phyloP scores from a whole-genome alignment of 2,329 filamentous ascomycete genomes.

The Aureobasidium lini region DNA sequence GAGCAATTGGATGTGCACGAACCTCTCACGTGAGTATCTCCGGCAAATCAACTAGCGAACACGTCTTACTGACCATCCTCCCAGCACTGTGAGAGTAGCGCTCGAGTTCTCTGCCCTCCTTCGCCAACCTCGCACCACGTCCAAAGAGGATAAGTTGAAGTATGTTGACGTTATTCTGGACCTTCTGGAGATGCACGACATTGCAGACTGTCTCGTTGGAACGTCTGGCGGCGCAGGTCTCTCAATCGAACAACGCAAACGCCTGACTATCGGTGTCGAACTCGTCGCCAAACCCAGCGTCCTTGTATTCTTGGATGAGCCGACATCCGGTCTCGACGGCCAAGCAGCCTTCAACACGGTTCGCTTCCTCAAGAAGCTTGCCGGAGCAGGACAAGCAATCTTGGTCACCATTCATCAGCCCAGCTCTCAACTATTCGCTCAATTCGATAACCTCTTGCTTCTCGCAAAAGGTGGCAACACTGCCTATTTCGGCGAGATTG shows the following conservation, averaged over 20 bases:
- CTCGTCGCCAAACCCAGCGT: conserved; percentile 44
- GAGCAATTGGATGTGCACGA: conserved; percentile 61
- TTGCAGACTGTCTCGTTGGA: conserved; percentile 58
- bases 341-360: conserved; percentile 59
- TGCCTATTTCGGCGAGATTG: conserved; percentile 42
- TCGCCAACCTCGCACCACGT: conserved; percentile 52
- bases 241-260: conserved; percentile 56
- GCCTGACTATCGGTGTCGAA: conserved; percentile 49
- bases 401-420: conserved; percentile 44
- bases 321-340: conserved; percentile 52
- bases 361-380: conserved; percentile 54
- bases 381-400: conserved; percentile 39
- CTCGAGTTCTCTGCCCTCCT: conserved; percentile 59
- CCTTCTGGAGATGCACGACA: conserved; percentile 60
- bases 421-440: conserved; percentile 33
- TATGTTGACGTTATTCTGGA: conserved; percentile 60
- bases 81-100: conserved; percentile 56
- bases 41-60: too few species aligned
- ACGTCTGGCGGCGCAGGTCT: conserved; percentile 52
- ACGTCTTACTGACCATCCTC: conserved; percentile 20
- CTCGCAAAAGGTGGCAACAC: conserved; percentile 38
- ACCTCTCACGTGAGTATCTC: conserved; percentile 27
- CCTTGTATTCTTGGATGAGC: conserved; percentile 57
- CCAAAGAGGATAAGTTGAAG: conserved; percentile 52
- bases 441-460: conserved; percentile 39